These are phyloP conservation scores for Penicillium oxalicum DNA, from an alignment of 2,329 filamentous ascomycete genomes.

Conservation along the genomic window DNA sequence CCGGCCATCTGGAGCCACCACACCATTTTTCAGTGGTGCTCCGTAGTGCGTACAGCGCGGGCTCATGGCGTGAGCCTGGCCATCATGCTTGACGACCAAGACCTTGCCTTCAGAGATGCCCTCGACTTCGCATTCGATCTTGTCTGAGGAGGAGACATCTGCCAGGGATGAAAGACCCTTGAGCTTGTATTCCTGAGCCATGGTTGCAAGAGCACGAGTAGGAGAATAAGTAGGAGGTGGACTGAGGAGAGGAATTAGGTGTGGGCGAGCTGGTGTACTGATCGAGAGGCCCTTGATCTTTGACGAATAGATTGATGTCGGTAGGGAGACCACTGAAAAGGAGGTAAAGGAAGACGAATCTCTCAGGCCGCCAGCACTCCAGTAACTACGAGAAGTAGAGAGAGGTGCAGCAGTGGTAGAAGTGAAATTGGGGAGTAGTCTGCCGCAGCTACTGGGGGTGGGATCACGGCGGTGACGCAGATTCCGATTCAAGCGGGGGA, in stretches of 20 bases:
- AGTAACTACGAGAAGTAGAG: too few species aligned
- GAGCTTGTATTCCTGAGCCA: constrained; percentile 48
- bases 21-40: constrained; percentile 78
- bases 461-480: constrained; percentile 1
- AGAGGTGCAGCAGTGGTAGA: background rate
- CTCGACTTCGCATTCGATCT: constrained; percentile 84
- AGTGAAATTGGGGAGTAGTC: background rate
- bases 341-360: too few species aligned
- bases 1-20: constrained; percentile 73
- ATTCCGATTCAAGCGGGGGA: constrained; percentile 10
- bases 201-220: constrained; percentile 18
- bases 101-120: constrained; percentile 83
- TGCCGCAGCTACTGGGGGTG: too few species aligned
- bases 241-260: too few species aligned
- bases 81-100: constrained; percentile 71
- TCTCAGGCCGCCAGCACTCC: too few species aligned
- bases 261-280: too few species aligned
- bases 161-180: constrained; percentile 67
- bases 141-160: constrained; percentile 70
- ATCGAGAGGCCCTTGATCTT: too few species aligned
- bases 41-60: constrained; percentile 88
- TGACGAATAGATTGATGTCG: too few species aligned
- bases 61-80: constrained; percentile 71
- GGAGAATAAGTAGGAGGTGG: background rate
- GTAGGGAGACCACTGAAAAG: too few species aligned